These are phyloP conservation scores for Blepharisma japonicum DNA, from an alignment of 73 alveolate genomes.

Conservation along the genomic window DNA sequence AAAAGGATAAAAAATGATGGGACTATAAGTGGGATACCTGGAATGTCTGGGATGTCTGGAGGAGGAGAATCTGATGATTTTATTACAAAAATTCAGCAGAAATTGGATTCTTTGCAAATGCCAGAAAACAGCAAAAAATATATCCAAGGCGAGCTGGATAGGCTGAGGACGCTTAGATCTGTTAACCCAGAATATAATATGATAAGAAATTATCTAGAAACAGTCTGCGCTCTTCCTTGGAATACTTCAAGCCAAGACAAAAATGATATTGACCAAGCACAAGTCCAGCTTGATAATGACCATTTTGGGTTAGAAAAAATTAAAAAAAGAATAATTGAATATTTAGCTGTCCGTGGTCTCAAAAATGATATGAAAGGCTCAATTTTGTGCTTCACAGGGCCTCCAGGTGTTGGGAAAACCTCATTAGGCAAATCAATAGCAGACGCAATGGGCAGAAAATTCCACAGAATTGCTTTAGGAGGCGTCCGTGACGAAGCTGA, in stretches of 20 bases:
- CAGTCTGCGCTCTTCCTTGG: constrained; percentile 81
- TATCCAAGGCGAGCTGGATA: constrained; percentile 59
- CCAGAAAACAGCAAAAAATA: constrained; percentile 71
- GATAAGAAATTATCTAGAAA: constrained; percentile 63
- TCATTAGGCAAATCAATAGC: constrained; percentile 94
- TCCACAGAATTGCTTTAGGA: constrained; percentile 90
- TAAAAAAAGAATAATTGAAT: constrained; percentile 86
- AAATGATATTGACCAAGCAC: constrained; percentile 62
- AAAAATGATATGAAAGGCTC: constrained; percentile 70
- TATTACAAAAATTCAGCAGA: constrained; percentile 44
- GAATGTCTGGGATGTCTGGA: no score
- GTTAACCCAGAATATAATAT: constrained; percentile 69
- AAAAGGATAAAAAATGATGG: no score
- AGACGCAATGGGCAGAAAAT: constrained; percentile 82
- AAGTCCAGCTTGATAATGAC: constrained; percentile 69
- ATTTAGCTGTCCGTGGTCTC: constrained; percentile 81
- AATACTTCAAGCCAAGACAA: constrained; percentile 50
- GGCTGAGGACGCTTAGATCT: constrained; percentile 51
- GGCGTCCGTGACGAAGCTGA: constrained; percentile 95
- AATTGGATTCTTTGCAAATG: constrained; percentile 49
- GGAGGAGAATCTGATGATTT: constrained; percentile 39
- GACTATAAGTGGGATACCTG: no score
- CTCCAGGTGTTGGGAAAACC: constrained; percentile 98
- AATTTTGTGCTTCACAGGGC: constrained; percentile 86
- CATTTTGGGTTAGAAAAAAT: constrained; percentile 91